Evolutionary conservation across 2,329 filamentous ascomycete species (phyloP).

Genomic region (Colletotrichum sp.): DNA sequence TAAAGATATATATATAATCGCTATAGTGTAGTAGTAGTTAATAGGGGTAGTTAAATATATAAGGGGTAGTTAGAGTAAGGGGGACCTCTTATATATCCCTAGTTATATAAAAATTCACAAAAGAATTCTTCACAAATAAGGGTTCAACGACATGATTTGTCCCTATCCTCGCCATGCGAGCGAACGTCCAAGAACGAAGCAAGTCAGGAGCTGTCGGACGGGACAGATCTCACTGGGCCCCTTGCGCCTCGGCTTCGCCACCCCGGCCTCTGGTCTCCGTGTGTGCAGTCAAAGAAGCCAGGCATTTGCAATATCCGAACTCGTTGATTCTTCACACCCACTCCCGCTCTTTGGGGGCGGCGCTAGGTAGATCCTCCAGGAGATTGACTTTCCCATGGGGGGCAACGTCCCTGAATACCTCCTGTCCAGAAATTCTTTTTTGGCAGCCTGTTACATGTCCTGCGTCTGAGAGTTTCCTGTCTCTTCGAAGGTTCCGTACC

Average conservation of each 20-base stretch:
- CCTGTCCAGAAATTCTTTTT: neutral
- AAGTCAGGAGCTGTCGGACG: neutral
- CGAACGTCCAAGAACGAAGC: neutral
- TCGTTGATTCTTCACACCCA: neutral
- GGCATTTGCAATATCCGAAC: neutral
- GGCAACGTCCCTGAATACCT: neutral
- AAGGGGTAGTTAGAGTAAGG: too few species aligned
- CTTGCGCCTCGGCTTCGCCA: conserved; percentile 17
- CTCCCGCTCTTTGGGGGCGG: neutral
- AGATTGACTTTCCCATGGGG: conserved; percentile 15
- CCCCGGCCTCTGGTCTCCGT: neutral
- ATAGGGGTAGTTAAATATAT: too few species aligned
- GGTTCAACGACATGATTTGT: too few species aligned
- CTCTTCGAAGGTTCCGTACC: neutral
- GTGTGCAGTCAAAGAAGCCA: neutral
- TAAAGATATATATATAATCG: too few species aligned
- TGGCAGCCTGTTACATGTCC: neutral
- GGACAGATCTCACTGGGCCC: neutral
- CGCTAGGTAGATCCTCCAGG: neutral
- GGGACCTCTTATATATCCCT: too few species aligned
- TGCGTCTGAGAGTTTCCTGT: too few species aligned
- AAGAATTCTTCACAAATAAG: too few species aligned
- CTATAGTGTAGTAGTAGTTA: too few species aligned
- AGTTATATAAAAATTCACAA: too few species aligned
- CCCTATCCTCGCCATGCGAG: neutral